Conservation (phyloP, 768 basidiomycete genomes). For the Boletus rubescentipes region DNA sequence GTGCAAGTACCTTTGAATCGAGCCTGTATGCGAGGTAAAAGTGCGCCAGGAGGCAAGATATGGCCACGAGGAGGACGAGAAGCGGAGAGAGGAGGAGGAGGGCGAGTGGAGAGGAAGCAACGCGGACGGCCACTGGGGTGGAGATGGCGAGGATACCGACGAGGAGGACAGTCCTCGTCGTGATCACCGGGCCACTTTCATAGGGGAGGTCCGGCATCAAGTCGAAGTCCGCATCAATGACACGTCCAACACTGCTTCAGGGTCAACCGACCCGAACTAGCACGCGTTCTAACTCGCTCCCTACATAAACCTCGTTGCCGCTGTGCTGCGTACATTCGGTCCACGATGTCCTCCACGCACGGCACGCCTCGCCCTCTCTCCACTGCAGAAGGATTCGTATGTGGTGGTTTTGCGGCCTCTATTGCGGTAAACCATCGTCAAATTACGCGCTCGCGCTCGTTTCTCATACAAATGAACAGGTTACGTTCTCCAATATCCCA, state of each 20-base stretch:
- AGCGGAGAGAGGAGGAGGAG: constrained; percentile 65
- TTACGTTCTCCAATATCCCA: constrained; percentile 76
- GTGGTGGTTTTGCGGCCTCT: constrained; percentile 89
- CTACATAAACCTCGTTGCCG: constrained; percentile 4
- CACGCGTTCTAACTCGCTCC: constrained; percentile 1
- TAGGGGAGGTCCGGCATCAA: constrained; percentile 17
- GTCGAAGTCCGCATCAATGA: neutral
- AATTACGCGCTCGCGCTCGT: neutral
- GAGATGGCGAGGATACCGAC: constrained; percentile 58
- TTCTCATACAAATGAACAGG: constrained; percentile 41
- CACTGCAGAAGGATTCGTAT: constrained; percentile 79
- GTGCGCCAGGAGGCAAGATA: constrained; percentile 53
- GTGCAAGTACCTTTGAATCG: constrained; percentile 43
- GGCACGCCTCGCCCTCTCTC: constrained; percentile 42
- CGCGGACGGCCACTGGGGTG: constrained; percentile 52
- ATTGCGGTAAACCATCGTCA: constrained; percentile 60
- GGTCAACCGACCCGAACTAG: no score
- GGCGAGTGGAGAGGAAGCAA: constrained; percentile 64
- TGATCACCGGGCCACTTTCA: constrained; percentile 41
- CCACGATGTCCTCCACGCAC: constrained; percentile 20
- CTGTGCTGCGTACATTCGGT: neutral
- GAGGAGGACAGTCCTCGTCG: constrained; percentile 51
- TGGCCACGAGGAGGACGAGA: constrained; percentile 45
- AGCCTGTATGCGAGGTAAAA: constrained; percentile 58
- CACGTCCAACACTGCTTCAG: no score